Percentiles rank a stretch among this genome's conserved stretches.
These are phyloP conservation scores for Papiliotrema flavescens DNA, from an alignment of 1,284 basidiomycete genomes.

Conservation along the genomic window DNA sequence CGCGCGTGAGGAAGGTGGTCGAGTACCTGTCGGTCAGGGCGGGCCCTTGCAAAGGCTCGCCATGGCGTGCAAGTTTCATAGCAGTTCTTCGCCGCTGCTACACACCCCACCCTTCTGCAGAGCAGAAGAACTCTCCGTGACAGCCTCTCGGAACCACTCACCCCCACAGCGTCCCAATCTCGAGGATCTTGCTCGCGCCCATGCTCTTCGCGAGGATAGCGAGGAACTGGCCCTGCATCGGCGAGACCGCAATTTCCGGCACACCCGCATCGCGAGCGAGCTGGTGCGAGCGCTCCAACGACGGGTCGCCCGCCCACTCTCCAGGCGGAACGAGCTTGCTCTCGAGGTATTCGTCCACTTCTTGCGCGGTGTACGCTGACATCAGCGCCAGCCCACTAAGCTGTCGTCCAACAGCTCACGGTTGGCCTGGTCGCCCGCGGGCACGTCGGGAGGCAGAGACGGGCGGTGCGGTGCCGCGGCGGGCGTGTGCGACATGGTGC, in stretches of 20 bases:
- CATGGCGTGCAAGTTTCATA: neutral
- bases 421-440: too few relatives aligned
- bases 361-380: slow-evolving; percentile 12
- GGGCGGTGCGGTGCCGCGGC: too few relatives aligned
- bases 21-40: slow-evolving; percentile 27
- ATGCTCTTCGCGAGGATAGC: slow-evolving; percentile 30
- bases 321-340: slow-evolving; percentile 18
- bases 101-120: too few relatives aligned
- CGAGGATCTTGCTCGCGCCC: slow-evolving; percentile 33
- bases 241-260: slow-evolving; percentile 30
- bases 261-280: slow-evolving; percentile 31
- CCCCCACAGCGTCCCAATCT: slow-evolving; percentile 43
- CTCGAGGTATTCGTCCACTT: slow-evolving; percentile 30
- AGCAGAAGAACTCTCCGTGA: too few relatives aligned
- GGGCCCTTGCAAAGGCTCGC: neutral
- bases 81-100: neutral
- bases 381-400: neutral
- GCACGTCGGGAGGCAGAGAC: too few relatives aligned
- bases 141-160: slow-evolving; percentile 13
- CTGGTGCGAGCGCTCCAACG: slow-evolving; percentile 11
- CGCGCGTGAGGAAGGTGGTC: slow-evolving; percentile 33
- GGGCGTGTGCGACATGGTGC: too few relatives aligned
- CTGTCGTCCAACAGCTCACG: too few relatives aligned
- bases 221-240: slow-evolving; percentile 40
- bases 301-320: slow-evolving; percentile 18